Evolutionary conservation across 495 filamentous ascomycete species (phyloP).

Genomic region (Neurospora sp.): DNA sequence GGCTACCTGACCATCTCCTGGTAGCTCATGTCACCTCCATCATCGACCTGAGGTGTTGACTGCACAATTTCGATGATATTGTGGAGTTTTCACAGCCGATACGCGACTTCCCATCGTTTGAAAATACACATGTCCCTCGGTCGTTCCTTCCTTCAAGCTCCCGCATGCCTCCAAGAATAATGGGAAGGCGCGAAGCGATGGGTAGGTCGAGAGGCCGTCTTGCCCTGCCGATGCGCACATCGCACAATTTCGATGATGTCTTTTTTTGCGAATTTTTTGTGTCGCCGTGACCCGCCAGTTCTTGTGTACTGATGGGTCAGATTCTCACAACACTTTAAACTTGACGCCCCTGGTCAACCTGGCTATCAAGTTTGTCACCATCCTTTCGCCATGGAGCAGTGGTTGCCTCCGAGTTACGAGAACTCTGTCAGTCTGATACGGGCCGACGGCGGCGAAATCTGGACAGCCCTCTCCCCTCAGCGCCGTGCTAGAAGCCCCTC

Average conservation of each 20-base stretch:
- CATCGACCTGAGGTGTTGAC: neutral
- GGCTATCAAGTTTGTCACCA: neutral
- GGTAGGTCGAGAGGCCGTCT: neutral
- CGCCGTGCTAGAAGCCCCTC: neutral
- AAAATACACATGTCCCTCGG: neutral
- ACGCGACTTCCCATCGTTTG: neutral
- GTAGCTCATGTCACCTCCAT: neutral
- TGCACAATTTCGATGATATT: neutral
- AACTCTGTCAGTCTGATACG: neutral
- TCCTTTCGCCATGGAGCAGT: neutral
- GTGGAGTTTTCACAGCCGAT: neutral
- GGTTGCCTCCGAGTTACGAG: neutral
- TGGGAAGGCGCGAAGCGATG: neutral
- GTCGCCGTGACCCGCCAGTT: neutral
- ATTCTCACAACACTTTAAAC: neutral
- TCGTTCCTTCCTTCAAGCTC: neutral
- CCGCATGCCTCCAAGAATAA: neutral
- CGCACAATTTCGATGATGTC: neutral
- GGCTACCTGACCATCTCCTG: neutral
- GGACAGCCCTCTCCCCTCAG: neutral
- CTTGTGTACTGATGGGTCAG: neutral
- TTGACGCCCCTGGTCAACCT: neutral
- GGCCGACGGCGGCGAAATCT: neutral
- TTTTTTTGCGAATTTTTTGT: neutral
- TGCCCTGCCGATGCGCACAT: neutral